Percentiles rank a stretch among this genome's conserved stretches.
Conservation (phyloP, 441 rosid species). For the Geranium incanum region DNA sequence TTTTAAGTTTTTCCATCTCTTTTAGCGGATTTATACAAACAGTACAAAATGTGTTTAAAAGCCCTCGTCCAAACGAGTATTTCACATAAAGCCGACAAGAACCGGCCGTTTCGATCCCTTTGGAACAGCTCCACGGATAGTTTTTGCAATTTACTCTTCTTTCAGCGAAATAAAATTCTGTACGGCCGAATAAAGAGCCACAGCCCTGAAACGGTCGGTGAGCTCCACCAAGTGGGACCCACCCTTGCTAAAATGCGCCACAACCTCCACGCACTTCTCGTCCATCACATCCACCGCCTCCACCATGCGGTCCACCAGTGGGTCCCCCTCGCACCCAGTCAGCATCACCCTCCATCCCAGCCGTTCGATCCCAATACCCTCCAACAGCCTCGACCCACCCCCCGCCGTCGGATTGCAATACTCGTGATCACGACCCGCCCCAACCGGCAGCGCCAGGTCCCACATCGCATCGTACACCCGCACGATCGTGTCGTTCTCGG, state of each 20-base stretch:
- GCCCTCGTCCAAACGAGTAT: too few relatives aligned
- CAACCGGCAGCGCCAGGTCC: conserved; percentile 22
- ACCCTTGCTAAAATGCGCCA: background rate
- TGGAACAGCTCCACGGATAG: too few relatives aligned
- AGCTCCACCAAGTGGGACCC: background rate
- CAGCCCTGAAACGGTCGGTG: background rate
- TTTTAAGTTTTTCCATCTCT: too few relatives aligned
- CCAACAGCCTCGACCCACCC: background rate
- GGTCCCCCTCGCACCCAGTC: background rate
- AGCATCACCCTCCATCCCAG: background rate
- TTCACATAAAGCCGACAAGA: too few relatives aligned
- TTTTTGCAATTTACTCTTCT: too few relatives aligned
- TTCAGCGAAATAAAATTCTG: background rate
- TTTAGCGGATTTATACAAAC: too few relatives aligned
- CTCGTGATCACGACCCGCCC: conserved; percentile 20
- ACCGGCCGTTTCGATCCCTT: too few relatives aligned
- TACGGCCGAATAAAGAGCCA: background rate
- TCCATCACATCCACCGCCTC: conserved; percentile 4
- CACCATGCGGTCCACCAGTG: background rate
- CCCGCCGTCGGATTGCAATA: background rate
- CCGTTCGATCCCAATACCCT: background rate
- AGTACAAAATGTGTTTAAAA: too few relatives aligned
- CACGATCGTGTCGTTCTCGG: conserved; percentile 7
- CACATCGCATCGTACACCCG: conserved; percentile 13
- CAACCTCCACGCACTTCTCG: background rate